Evolutionary conservation across 148 eudicot species (phyloP), one percentile per base, ranked within the genome.

Genomic region (Rhododendron williamsianum): DNA sequence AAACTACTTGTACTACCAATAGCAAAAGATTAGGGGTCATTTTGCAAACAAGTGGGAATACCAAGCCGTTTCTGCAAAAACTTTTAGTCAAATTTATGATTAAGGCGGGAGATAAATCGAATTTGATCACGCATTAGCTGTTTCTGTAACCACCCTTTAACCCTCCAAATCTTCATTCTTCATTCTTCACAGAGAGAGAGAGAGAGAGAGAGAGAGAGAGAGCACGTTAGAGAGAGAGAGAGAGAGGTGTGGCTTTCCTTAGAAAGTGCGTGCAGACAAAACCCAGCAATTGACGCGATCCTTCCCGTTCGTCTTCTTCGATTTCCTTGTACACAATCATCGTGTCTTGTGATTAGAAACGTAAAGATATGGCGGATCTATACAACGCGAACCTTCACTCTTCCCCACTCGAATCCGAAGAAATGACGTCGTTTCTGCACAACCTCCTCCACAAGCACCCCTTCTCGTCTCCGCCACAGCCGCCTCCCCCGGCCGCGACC

Each of bases 371-470:
- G 92, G 87, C 90, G 86, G 91, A 89, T 91, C 92, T 89, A 80
- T 89, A 89, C 86, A 90, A 87, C 71, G 87, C 84, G 83, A 88
- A 72, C 52, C 63, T 73, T 35, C 74, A n/a, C 60, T 69, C 73
- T 54, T 71, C 90, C 23, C 18, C 87, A 19, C 85, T 85, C 13
- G 95, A 91, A 41, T 89, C 95, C n/a, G 98, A 94, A 63, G 98
- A 93, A 23, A 92, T 94, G 87, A 90, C 93, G 2, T 88, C 92
- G 27, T 89, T 93, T 58, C 90, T 94, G 6, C 91, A 91, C 82
- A 91, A 89, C 87, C 89, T 94, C 69, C 92, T 94, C 65, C 91
- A 91, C 38, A 91, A 36, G 33, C 87, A 74, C 21, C 16, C 84
- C 18, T 84, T 79, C 33, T 82, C 82, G 65, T 43, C 87, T 63